Base-by-base conservation (phyloP, 305 asterid species). In the Fraxinus paxiana region DNA sequence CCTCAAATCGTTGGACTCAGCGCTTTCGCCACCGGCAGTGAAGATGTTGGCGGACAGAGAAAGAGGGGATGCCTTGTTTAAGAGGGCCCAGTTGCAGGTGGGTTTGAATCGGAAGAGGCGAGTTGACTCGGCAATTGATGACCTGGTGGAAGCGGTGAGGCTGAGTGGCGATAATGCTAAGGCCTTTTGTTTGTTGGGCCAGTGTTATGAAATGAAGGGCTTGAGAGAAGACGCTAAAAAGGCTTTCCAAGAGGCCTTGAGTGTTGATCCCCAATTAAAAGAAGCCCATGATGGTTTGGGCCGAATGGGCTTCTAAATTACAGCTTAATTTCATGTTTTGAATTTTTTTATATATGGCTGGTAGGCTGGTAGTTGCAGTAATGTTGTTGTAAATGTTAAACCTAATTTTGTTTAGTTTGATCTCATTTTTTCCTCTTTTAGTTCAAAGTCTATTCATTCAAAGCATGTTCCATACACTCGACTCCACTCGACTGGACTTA, bases 1-100 rank as follows among this genome's bases (percentile, higher is more conserved):
- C 6, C 85, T 94, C 1, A 93, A 81, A 70, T 94, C 95, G 9
- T 82, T 94, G 35, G 96, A 93, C 56, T 0, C 78, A 24, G 97
- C 98, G 75, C 90, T 95, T 0, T 91, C 93, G 3, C 90, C 90
- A 38, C 93, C 98, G 85, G 88, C 88, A 37, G 94, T 84, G 46
- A 94, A 91, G 88, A 82, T 82, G 80, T 75, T 94, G 85, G 78
- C 92, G 35, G 94, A 75, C 7, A 81, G 59, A 20, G 98, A 93
- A 24, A 94, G 83, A 88, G 96, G 90, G 3, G 97, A 92, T 30
- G 98, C 97, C 12, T 82, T 93, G 88, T 72, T 88, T 3, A 90
- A 87, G 61, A 86, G 97, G 88, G 98, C 97, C 7, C 98, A 93
- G 87, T 79, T 95, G 85, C 87, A 76, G 78, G 8, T 95, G 75